Conservation (phyloP, 78 protist species). For the Dictyostelium firmibasis region DNA sequence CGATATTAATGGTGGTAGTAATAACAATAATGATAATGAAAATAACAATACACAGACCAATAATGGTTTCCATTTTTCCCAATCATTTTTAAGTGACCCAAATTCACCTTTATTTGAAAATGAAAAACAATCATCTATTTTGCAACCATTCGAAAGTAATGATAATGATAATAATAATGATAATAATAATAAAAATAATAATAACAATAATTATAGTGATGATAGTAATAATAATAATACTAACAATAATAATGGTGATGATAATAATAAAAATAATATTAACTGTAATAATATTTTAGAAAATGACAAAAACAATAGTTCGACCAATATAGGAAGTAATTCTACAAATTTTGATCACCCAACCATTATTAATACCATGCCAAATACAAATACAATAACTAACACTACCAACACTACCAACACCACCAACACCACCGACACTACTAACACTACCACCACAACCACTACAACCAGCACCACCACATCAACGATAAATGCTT, state of each 20-base stretch:
- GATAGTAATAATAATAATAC: not conserved
- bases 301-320: not conserved
- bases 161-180: not conserved
- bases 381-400: not conserved
- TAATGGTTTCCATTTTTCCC: not conserved
- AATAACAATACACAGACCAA: not conserved
- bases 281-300: not conserved
- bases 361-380: not conserved
- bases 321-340: not conserved
- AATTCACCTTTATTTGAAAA: not conserved
- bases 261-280: not conserved
- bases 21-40: not conserved
- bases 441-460: not conserved
- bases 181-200: not conserved
- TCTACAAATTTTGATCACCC: not conserved
- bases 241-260: not conserved
- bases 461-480: not conserved
- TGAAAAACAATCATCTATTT: not conserved
- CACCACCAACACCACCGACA: not conserved
- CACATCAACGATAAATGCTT: not conserved
- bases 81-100: slow-evolving; percentile 13
- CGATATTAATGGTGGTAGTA: not conserved
- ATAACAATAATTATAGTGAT: not conserved
- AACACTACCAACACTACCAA: not conserved
- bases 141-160: not conserved